These are phyloP conservation scores for Penicillium antarcticum DNA, from an alignment of 495 filamentous ascomycete species.

Conservation along the genomic window DNA sequence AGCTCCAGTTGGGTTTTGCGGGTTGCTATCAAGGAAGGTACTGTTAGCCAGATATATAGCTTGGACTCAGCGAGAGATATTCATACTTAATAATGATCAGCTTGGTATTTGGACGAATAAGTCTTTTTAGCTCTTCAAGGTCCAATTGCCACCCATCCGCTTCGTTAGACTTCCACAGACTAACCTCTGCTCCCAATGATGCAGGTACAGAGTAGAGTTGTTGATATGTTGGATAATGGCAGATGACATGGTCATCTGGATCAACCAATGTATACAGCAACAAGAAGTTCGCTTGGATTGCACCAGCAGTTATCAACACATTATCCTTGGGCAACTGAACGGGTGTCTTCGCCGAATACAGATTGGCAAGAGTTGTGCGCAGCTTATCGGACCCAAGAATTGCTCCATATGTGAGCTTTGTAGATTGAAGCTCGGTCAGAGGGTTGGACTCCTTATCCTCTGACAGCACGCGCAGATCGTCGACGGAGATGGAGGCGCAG, in stretches of 20 bases:
- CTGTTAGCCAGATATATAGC: conserved; percentile 1
- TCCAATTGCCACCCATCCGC: conserved; percentile 66
- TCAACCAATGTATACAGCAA: conserved; percentile 71
- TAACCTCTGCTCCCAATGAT: conserved; percentile 77
- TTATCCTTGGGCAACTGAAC: conserved; percentile 57
- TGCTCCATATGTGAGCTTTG: conserved; percentile 63
- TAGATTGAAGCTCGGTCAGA: conserved; percentile 36
- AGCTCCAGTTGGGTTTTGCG: conserved; percentile 83
- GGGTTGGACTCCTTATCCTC: conserved; percentile 47
- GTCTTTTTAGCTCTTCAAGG: conserved; percentile 58
- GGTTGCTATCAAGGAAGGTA: conserved; percentile 57
- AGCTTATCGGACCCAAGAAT: conserved; percentile 68
- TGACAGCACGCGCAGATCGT: conserved; percentile 60
- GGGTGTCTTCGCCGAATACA: conserved; percentile 58
- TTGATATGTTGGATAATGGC: conserved; percentile 87
- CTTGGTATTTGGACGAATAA: conserved; percentile 76
- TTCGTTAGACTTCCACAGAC: conserved; percentile 70
- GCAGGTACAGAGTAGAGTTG: conserved; percentile 77
- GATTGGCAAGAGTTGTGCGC: conserved; percentile 57
- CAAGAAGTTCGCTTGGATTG: conserved; percentile 81
- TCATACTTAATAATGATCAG: conserved; percentile 62
- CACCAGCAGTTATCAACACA: conserved; percentile 75
- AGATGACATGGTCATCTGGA: conserved; percentile 84
- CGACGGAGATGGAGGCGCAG: conserved; percentile 73
- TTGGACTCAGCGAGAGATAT: neutral